phyloP scores from a whole-genome alignment of 495 filamentous ascomycete genomes.

The Trichocladium antarcticum region DNA sequence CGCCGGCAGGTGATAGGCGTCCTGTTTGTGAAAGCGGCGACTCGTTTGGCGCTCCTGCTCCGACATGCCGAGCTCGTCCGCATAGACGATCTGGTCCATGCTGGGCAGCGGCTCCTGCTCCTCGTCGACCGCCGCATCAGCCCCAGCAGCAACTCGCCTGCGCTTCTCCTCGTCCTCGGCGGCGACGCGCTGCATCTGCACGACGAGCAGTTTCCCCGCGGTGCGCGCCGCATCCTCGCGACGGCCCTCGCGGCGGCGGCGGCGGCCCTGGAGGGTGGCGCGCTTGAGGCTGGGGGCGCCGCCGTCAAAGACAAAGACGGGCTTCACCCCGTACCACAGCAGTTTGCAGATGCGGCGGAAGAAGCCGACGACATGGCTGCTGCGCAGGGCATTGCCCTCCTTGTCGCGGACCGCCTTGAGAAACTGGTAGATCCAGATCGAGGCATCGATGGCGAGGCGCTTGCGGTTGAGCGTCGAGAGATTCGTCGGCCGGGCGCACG shows the following conservation, averaged over 20 bases:
- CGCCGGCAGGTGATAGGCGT: constrained; percentile 88
- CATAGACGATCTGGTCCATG: constrained; percentile 61
- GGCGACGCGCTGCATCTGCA: constrained; percentile 80
- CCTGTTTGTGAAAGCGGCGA: constrained; percentile 77
- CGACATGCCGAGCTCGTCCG: constrained; percentile 75
- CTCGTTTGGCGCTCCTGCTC: constrained; percentile 59
- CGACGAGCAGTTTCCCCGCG: constrained; percentile 76
- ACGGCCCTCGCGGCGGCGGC: constrained; percentile 71
- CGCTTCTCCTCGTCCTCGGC: constrained; percentile 70
- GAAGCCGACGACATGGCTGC: constrained; percentile 92
- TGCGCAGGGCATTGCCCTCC: constrained; percentile 91
- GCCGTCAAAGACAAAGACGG: constrained; percentile 97
- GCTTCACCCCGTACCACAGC: constrained; percentile 89
- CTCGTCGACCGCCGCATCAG: constrained; percentile 31
- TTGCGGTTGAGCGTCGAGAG: constrained; percentile 92
- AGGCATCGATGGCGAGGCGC: constrained; percentile 91
- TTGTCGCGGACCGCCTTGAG: constrained; percentile 97
- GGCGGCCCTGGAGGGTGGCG: constrained; percentile 72
- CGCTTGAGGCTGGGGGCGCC: constrained; percentile 85
- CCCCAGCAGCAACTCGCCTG: constrained; percentile 27
- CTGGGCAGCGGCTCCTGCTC: constrained; percentile 59
- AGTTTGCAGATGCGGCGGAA: constrained; percentile 97
- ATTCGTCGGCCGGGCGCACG: constrained; percentile 81
- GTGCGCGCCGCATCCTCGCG: constrained; percentile 87
- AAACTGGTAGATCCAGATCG: constrained; percentile 99